phyloP scores from a whole-genome alignment of 805 yeast genomes.

The Hanseniaspora lindneri region DNA sequence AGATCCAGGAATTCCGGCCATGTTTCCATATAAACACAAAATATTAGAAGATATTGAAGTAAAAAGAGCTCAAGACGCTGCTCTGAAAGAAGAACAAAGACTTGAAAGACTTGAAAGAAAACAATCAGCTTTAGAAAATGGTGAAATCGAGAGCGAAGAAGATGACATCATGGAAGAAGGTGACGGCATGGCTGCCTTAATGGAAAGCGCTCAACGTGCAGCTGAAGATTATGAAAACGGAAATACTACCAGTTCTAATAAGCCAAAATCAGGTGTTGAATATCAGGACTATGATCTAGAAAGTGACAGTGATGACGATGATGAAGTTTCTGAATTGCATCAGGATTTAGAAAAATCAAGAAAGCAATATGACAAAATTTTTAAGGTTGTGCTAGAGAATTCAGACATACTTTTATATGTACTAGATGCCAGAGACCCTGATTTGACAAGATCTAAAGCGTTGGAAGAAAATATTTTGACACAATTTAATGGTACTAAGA shows the following conservation, averaged over 20 bases:
- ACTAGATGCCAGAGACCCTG: constrained; percentile 96
- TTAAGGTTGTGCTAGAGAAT: constrained; percentile 83
- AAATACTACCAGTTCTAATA: constrained; percentile 31
- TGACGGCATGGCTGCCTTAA: constrained; percentile 57
- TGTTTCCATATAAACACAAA: constrained; percentile 86
- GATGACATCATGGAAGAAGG: constrained; percentile 25
- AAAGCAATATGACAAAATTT: constrained; percentile 86
- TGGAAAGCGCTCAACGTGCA: constrained; percentile 82
- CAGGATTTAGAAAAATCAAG: constrained; percentile 49
- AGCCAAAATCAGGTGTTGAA: constrained; percentile 35
- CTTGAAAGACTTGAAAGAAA: constrained; percentile 36
- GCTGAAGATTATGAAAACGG: constrained; percentile 53
- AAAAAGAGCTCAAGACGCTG: constrained; percentile 42
- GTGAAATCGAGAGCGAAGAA: constrained; percentile 27
- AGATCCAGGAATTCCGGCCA: constrained; percentile 90
- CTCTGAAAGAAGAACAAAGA: constrained; percentile 42
- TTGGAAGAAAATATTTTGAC: constrained; percentile 81
- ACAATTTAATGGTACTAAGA: constrained; percentile 46
- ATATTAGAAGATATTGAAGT: constrained; percentile 63
- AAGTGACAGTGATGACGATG: constrained; percentile 28
- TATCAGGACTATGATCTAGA: constrained; percentile 38
- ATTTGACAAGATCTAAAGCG: constrained; percentile 79
- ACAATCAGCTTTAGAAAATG: constrained; percentile 28
- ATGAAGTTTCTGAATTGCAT: constrained; percentile 35
- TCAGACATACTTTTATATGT: constrained; percentile 86